phyloP scores from a whole-genome alignment of 2,329 filamentous ascomycete genomes.

The Diaporthe nobilis region DNA sequence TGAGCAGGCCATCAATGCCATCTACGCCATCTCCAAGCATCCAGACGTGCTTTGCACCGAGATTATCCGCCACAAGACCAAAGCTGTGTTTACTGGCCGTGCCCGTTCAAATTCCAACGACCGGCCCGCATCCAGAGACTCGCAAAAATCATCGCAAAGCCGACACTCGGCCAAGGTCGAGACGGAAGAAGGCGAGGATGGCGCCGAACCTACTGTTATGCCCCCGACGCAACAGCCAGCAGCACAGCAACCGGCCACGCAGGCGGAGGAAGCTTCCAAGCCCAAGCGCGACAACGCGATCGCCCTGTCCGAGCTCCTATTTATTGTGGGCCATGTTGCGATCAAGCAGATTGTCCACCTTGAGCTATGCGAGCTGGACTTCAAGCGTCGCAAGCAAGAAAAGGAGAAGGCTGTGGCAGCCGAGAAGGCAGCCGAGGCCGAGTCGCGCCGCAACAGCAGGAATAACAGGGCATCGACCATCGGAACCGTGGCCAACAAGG shows the following conservation, averaged over 20 bases:
- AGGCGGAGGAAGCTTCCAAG: constrained; percentile 46
- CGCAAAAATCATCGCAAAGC: constrained; percentile 47
- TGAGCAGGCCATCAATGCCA: constrained; percentile 95
- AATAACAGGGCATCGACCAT: constrained; percentile 44
- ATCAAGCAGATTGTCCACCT: constrained; percentile 99
- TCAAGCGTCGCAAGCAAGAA: constrained; percentile 95
- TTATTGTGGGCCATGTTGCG: constrained; percentile 95
- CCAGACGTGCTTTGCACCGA: constrained; percentile 94
- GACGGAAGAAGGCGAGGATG: constrained; percentile 44
- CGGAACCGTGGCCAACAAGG: constrained; percentile 58
- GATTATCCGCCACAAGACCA: constrained; percentile 88
- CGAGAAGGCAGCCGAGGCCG: constrained; percentile 58
- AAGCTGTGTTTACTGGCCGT: constrained; percentile 75
- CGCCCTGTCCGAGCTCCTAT: constrained; percentile 89
- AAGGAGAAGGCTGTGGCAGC: constrained; percentile 78
- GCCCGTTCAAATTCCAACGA: constrained; percentile 61
- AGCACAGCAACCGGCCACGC: constrained; percentile 20
- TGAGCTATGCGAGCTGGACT: constrained; percentile 96
- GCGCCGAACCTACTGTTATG: constrained; percentile 34
- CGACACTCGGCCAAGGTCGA: constrained; percentile 51
- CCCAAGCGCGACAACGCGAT: constrained; percentile 77
- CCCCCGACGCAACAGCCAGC: constrained; percentile 37
- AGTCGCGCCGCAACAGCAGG: constrained; percentile 48
- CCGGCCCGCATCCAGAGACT: constrained; percentile 39
- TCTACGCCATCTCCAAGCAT: constrained; percentile 94